Evolutionary conservation across 2,329 filamentous ascomycete species (phyloP), one percentile per base, ranked within the genome.

Genomic region (Venturia oleaginea): DNA sequence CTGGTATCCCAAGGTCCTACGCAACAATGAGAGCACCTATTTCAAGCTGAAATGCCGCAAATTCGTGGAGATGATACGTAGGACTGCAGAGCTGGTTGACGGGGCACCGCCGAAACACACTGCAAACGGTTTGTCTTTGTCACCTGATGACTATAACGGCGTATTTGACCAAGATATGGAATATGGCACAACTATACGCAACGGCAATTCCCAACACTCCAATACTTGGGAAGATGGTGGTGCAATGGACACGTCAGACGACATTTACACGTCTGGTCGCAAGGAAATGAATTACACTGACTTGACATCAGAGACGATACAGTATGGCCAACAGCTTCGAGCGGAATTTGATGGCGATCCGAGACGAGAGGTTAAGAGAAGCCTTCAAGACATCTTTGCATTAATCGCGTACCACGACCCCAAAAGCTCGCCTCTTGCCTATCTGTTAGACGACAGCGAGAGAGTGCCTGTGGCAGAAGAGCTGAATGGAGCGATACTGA

Each of bases 31-130:
- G 64, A 86, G 91, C 63, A 91, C 97, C 19, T 87, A 92, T 72
- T 97, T 99, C 76, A 89, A 87, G 65, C 80, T 99, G 60, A 86
- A 88, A 68, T 97, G 92, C 72, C 86, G 92, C 66, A 95, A 94
- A 73, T 97, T 97, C 74, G 88, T 97, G 66, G 94, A 99, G 75
- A 93, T 99, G 88, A 91, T 96, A 70, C 84, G 89, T 48, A 84
- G 83, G 65, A 87, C 86, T 42, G 86, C 87, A 2, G 88, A 92
- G 69, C 75, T 89, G 22, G 70, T 75, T 30, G 67, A 73, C n/a
- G 68, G 65, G 27, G 77, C 81, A 42, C 63, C 71, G 72, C 24
- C 68, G 71, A 19, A 72, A 71, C 4, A 69, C 65, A 34, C 43
- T 32, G n/a, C 22, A 30, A 59, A 57, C 10, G 40, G 32, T 24